Conservation (phyloP, 306 rosid genomes). For the Purshia tridentata region DNA sequence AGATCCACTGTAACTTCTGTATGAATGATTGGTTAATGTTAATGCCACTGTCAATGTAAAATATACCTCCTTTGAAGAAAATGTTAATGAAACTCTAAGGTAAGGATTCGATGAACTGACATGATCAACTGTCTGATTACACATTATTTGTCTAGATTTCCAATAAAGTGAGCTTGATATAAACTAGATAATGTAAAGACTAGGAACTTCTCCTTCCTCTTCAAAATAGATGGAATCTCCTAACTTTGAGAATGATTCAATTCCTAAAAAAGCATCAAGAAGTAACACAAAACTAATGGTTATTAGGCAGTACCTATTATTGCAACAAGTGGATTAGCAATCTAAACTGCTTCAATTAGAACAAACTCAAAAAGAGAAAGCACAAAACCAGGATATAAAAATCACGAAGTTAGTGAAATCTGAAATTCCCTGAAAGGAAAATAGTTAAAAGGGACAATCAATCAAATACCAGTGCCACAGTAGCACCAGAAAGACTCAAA, state of each 20-base stretch:
- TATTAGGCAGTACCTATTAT: background rate
- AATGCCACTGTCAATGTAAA: background rate
- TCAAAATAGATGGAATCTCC: conserved; percentile 95
- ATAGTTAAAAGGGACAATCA: background rate
- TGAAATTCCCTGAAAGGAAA: background rate
- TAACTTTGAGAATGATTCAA: conserved; percentile 84
- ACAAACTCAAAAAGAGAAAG: background rate
- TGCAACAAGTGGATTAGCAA: background rate
- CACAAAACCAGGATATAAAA: background rate
- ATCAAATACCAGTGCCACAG: conserved; percentile 75
- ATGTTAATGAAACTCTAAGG: conserved; percentile 48
- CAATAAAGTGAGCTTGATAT: conserved; percentile 77
- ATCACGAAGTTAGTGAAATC: conserved; percentile 7
- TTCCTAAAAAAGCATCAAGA: conserved; percentile 42
- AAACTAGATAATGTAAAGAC: conserved; percentile 72
- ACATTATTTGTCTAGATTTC: conserved; percentile 51
- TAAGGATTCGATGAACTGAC: conserved; percentile 59
- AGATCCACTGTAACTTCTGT: background rate
- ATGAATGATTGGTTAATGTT: background rate
- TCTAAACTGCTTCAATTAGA: conserved; percentile 2
- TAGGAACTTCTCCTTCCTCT: conserved; percentile 50
- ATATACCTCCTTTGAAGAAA: conserved; percentile 46
- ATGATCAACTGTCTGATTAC: conserved; percentile 57
- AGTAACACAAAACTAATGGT: background rate
- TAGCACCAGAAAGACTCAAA: conserved; percentile 80